Percentiles rank a stretch among this genome's conserved stretches.
Conservation (phyloP, 495 filamentous ascomycete genomes). For the Penicillium paradoxum region DNA sequence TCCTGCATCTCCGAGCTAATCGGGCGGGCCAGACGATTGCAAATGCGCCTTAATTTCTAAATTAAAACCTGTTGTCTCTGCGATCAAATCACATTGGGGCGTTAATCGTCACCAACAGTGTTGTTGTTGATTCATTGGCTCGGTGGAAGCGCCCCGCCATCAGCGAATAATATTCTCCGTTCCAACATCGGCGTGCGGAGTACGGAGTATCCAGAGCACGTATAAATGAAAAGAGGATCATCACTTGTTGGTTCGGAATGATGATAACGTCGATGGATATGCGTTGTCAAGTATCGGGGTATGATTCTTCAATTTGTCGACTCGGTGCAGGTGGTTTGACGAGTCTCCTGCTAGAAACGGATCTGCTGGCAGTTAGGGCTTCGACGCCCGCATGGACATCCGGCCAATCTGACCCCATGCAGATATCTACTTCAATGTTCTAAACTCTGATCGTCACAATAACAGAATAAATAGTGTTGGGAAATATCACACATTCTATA, state of each 20-base stretch:
- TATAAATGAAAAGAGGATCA: slow-evolving; percentile 8
- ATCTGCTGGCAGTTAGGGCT: background rate
- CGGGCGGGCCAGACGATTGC: background rate
- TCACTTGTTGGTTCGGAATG: background rate
- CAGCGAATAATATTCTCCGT: slow-evolving; percentile 3
- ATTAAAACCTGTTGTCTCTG: background rate
- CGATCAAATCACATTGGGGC: slow-evolving; percentile 2
- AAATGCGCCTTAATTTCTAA: slow-evolving; percentile 10
- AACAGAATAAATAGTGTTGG: background rate
- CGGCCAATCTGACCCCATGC: background rate
- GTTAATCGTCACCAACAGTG: slow-evolving; percentile 12
- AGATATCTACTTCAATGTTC: background rate
- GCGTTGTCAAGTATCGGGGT: background rate
- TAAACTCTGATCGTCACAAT: background rate
- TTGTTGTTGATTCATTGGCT: slow-evolving; percentile 8
- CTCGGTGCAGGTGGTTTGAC: background rate
- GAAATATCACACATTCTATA: background rate
- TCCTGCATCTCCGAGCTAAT: background rate
- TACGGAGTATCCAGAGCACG: background rate
- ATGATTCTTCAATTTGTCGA: background rate
- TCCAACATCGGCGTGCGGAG: slow-evolving; percentile 12
- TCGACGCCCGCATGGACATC: background rate
- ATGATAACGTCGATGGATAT: background rate
- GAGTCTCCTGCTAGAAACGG: background rate
- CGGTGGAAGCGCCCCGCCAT: slow-evolving; percentile 8